phyloP scores from a whole-genome alignment of 768 basidiomycete species.

The Plicaturopsis crispa region DNA sequence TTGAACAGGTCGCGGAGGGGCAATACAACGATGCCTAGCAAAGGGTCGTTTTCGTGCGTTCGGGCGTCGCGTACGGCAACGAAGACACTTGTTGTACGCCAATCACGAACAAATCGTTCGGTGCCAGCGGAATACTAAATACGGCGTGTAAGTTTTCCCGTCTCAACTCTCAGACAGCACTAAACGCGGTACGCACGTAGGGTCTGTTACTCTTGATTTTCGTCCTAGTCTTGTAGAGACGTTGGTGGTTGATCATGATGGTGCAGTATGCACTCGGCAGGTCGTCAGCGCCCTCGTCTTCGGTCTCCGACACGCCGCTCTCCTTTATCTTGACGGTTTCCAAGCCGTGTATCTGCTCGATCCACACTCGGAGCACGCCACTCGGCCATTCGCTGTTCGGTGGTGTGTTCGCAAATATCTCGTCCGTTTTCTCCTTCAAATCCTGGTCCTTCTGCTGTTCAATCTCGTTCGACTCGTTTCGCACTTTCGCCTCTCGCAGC shows the following conservation, averaged over 20 bases:
- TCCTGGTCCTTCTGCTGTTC: constrained; percentile 30
- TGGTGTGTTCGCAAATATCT: constrained; percentile 35
- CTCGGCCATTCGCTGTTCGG: constrained; percentile 58
- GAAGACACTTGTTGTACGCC: constrained; percentile 48
- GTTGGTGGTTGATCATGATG: constrained; percentile 33
- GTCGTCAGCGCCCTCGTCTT: constrained; percentile 47
- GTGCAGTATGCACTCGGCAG: constrained; percentile 61
- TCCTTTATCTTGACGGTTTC: constrained; percentile 48
- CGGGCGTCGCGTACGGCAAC: constrained; percentile 59
- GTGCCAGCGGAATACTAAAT: constrained; percentile 53
- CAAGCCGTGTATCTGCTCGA: constrained; percentile 61
- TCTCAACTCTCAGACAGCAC: too few relatives aligned
- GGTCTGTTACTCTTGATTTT: constrained; percentile 39
- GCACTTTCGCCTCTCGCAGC: constrained; percentile 26
- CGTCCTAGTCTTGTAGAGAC: constrained; percentile 36
- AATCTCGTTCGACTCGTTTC: constrained; percentile 17
- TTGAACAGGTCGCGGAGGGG: constrained; percentile 37
- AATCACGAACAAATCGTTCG: constrained; percentile 64
- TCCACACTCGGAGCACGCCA: constrained; percentile 56
- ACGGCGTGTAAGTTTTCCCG: too few relatives aligned
- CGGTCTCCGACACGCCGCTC: constrained; percentile 45
- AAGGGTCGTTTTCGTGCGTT: constrained; percentile 53
- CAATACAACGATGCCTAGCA: constrained; percentile 65
- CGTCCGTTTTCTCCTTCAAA: constrained; percentile 26
- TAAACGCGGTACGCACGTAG: constrained; percentile 24